A percentile compares a stretch with the other conserved stretches of the same genome.
These are phyloP conservation scores for Fusarium brachygibbosum DNA, from an alignment of 2,329 filamentous ascomycete genomes.

Conservation along the genomic window DNA sequence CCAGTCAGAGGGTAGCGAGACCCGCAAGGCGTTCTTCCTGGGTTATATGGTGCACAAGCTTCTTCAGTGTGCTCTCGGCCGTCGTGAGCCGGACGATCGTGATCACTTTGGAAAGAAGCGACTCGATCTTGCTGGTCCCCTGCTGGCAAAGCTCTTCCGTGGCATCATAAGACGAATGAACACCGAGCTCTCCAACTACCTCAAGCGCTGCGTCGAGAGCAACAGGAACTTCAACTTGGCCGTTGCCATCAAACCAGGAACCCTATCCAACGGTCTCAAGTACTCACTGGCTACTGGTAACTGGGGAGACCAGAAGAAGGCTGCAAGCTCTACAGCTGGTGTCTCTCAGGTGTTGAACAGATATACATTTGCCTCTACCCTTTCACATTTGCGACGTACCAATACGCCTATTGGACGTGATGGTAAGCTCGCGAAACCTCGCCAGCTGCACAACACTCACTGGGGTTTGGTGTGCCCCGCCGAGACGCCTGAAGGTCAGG, in stretches of 20 bases:
- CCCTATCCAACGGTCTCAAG: conserved; percentile 92
- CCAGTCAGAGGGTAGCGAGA: conserved; percentile 93
- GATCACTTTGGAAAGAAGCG: conserved; percentile 99
- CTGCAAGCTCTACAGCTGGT: conserved; percentile 92
- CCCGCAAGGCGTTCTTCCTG: conserved; percentile 95
- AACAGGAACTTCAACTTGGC: conserved; percentile 91
- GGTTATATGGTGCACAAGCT: conserved; percentile 99
- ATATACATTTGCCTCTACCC: conserved; percentile 95
- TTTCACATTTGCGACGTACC: conserved; percentile 96
- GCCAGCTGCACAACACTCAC: conserved; percentile 94
- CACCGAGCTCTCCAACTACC: conserved; percentile 89
- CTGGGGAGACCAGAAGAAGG: conserved; percentile 99
- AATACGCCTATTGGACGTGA: conserved; percentile 97
- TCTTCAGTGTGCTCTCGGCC: conserved; percentile 90
- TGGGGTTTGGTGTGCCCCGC: conserved; percentile 98
- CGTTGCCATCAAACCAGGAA: conserved; percentile 90
- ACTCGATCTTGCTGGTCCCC: conserved; percentile 91
- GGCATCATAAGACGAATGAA: conserved; percentile 92
- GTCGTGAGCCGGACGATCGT: conserved; percentile 94
- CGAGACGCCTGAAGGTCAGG: conserved; percentile 98
- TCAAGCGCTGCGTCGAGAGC: conserved; percentile 91
- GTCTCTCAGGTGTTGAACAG: conserved; percentile 98
- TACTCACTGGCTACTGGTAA: conserved; percentile 98
- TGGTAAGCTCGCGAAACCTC: conserved; percentile 97
- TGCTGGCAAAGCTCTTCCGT: conserved; percentile 96